Conservation (phyloP, 2,329 filamentous ascomycete species). For the Immersiporthe knoxdaviesiana region DNA sequence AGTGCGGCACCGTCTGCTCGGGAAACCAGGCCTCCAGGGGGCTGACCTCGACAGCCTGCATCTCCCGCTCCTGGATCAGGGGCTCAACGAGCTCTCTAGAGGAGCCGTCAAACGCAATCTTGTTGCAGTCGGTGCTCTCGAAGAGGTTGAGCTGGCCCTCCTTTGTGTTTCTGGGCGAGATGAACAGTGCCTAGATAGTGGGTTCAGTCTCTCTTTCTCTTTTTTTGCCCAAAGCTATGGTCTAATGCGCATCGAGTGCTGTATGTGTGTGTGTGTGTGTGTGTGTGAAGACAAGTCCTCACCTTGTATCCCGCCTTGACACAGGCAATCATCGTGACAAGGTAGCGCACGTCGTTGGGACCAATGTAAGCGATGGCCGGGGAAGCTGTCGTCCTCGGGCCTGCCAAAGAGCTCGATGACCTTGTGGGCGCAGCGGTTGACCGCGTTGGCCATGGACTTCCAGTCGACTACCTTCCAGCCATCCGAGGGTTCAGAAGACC, state of each 20-base stretch:
- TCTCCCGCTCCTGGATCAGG: conserved; percentile 43
- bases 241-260: too few species aligned
- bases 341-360: conserved; percentile 27
- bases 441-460: conserved; percentile 26
- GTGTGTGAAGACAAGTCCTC: neutral
- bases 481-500: conserved; percentile 20
- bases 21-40: conserved; percentile 42
- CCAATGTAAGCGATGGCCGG: conserved; percentile 28
- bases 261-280: too few species aligned
- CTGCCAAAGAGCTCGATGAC: conserved; percentile 26
- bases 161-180: conserved; percentile 50
- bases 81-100: conserved; percentile 40
- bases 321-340: conserved; percentile 24
- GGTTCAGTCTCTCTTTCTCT: neutral
- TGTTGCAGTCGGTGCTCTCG: conserved; percentile 46
- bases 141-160: conserved; percentile 51
- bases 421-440: conserved; percentile 26
- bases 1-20: conserved; percentile 39
- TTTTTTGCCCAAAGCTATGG: too few species aligned
- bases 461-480: conserved; percentile 27
- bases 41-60: conserved; percentile 43
- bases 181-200: conserved; percentile 42
- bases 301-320: conserved; percentile 31
- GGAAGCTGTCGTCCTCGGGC: conserved; percentile 22
- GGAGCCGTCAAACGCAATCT: conserved; percentile 41